Evolutionary conservation across 2,329 filamentous ascomycete species (phyloP).

Genomic region (Cladosporium phlei): DNA sequence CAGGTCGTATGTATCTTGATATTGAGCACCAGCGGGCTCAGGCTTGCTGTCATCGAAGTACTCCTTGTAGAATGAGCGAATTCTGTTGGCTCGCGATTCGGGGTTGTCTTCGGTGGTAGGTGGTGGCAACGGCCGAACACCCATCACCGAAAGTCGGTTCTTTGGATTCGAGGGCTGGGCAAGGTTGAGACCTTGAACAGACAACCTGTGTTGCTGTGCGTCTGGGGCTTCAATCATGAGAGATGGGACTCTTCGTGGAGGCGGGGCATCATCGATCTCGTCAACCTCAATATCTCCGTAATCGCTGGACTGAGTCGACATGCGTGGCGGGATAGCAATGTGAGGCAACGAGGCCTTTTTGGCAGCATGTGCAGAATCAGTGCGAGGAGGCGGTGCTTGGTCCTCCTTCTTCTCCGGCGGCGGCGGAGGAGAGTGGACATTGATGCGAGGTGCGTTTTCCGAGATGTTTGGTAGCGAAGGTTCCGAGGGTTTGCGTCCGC

Average conservation of each 20-base stretch:
- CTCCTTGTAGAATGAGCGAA: slow-evolving; percentile 98
- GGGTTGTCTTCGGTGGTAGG: slow-evolving; percentile 79
- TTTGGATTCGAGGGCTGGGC: slow-evolving; percentile 17
- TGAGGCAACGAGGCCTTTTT: slow-evolving; percentile 8
- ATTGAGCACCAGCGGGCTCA: slow-evolving; percentile 30
- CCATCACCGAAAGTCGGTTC: slow-evolving; percentile 50
- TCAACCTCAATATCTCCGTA: slow-evolving; percentile 26
- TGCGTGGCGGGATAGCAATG: slow-evolving; percentile 7
- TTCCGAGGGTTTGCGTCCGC: slow-evolving; percentile 16
- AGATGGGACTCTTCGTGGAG: not conserved
- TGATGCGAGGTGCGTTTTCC: slow-evolving; percentile 15
- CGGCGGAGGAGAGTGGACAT: slow-evolving; percentile 22
- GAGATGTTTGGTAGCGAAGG: slow-evolving; percentile 14
- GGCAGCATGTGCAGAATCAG: slow-evolving; percentile 6
- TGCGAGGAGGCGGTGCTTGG: slow-evolving; percentile 18
- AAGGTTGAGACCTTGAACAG: slow-evolving; percentile 11
- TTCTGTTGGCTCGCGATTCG: slow-evolving; percentile 89
- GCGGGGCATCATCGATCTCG: slow-evolving; percentile 18
- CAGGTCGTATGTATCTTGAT: slow-evolving; percentile 72
- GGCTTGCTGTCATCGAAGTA: slow-evolving; percentile 86
- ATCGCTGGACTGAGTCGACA: slow-evolving; percentile 24
- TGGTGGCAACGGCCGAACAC: slow-evolving; percentile 78
- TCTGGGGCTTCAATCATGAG: slow-evolving; percentile 5
- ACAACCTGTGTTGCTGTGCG: slow-evolving; percentile 14
- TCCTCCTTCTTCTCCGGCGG: slow-evolving; percentile 19